phyloP scores from a whole-genome alignment of 345 rosid genomes.

The Nephelium lappaceum region DNA sequence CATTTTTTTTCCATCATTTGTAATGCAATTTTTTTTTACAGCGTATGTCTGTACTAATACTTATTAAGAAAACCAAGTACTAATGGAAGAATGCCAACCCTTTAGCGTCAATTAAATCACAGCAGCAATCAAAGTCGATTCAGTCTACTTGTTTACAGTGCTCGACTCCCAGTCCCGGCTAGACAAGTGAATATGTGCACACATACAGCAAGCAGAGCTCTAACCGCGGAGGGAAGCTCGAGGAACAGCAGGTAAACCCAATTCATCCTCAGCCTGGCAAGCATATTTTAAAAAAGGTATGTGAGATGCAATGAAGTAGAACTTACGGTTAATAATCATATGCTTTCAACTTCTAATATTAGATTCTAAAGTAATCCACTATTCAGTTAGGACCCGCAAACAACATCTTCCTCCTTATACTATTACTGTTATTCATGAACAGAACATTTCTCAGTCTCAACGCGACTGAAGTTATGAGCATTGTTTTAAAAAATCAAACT shows the following conservation, averaged over 20 bases:
- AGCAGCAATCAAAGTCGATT: slow-evolving; percentile 3
- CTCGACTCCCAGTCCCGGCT: slow-evolving; percentile 13
- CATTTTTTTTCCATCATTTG: not conserved
- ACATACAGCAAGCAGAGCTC: not conserved
- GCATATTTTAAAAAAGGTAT: not conserved
- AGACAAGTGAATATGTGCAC: not conserved
- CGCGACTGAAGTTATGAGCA: not conserved
- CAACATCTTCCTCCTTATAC: not conserved
- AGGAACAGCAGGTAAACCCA: slow-evolving; percentile 88
- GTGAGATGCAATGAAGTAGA: not conserved
- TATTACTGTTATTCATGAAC: not conserved
- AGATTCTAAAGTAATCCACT: not conserved
- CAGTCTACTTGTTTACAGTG: slow-evolving; percentile 28
- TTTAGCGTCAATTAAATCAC: slow-evolving; percentile 20
- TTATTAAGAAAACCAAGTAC: slow-evolving; percentile 18
- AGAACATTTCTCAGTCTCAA: not conserved
- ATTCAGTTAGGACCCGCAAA: not conserved
- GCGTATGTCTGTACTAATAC: not conserved
- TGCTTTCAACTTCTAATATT: not conserved
- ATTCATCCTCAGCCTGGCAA: slow-evolving; percentile 85
- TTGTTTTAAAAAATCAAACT: no score
- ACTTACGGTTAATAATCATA: not conserved
- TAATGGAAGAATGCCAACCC: not conserved
- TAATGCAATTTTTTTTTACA: not conserved
- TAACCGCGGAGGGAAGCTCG: slow-evolving; percentile 79